Conservation (phyloP, 805 yeast genomes). For the Crinitomyces ghanaensis region DNA sequence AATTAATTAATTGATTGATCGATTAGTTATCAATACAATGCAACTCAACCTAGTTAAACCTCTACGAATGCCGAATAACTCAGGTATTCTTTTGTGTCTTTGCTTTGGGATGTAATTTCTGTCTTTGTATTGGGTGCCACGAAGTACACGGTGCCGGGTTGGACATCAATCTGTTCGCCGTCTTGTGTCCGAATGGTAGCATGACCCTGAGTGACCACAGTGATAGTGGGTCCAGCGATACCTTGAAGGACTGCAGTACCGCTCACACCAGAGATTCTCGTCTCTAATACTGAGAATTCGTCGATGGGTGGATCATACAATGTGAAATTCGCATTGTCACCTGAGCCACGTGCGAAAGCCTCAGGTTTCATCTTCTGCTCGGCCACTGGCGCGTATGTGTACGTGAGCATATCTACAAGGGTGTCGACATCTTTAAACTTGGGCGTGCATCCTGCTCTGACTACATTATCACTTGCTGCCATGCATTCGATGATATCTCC, state of each 20-base stretch:
- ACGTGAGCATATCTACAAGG: conserved; percentile 84
- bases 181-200: conserved; percentile 44
- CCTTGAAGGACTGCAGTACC: conserved; percentile 47
- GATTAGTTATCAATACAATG: not conserved
- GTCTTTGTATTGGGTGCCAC: conserved; percentile 67
- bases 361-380: conserved; percentile 81
- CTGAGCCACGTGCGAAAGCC: conserved; percentile 33
- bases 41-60: too few species aligned
- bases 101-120: conserved; percentile 32
- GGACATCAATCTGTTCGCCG: conserved; percentile 33
- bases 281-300: conserved; percentile 88
- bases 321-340: conserved; percentile 19
- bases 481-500: conserved; percentile 99
- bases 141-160: conserved; percentile 72
- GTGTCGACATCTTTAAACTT: conserved; percentile 92
- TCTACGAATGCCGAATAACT: conserved; percentile 70
- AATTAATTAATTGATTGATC: too few species aligned
- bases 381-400: conserved; percentile 76
- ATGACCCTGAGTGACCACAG: conserved; percentile 71
- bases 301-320: conserved; percentile 93
- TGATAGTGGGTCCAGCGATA: conserved; percentile 77
- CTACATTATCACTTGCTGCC: conserved; percentile 99
- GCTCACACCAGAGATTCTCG: conserved; percentile 40
- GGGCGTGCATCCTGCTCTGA: conserved; percentile 98
- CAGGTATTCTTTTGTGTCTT: conserved; percentile 44